These are phyloP conservation scores for Pseudocercospora crystallina DNA, from an alignment of 2,329 filamentous ascomycete species.

Conservation along the genomic window DNA sequence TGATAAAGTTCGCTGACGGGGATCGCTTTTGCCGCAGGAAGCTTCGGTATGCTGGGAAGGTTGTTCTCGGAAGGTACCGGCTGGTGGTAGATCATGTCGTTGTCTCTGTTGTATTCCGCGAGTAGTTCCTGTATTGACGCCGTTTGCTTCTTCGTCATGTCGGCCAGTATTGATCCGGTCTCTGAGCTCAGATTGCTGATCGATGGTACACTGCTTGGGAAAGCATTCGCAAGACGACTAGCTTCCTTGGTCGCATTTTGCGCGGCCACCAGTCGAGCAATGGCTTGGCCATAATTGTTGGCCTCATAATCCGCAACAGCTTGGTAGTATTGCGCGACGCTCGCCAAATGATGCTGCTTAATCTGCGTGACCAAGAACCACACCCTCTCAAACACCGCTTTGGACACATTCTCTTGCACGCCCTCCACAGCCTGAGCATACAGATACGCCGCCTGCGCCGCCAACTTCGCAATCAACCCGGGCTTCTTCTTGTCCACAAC, in stretches of 20 bases:
- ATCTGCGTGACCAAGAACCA: slow-evolving; percentile 81
- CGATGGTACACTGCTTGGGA: slow-evolving; percentile 75
- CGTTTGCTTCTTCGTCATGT: slow-evolving; percentile 80
- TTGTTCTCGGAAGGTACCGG: slow-evolving; percentile 82
- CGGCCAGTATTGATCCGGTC: slow-evolving; percentile 69
- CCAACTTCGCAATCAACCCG: slow-evolving; percentile 85
- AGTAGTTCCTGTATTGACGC: slow-evolving; percentile 79
- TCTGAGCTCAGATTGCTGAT: slow-evolving; percentile 83
- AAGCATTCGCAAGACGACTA: slow-evolving; percentile 70
- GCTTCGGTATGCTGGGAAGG: slow-evolving; percentile 77
- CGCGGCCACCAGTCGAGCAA: slow-evolving; percentile 78
- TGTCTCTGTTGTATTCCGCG: slow-evolving; percentile 77
- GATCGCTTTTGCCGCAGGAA: slow-evolving; percentile 94
- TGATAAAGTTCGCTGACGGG: slow-evolving; percentile 96
- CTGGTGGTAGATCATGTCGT: slow-evolving; percentile 98
- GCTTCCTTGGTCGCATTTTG: slow-evolving; percentile 79
- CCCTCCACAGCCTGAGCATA: slow-evolving; percentile 87
- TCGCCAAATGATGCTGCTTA: slow-evolving; percentile 80
- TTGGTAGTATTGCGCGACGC: slow-evolving; percentile 90
- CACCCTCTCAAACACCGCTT: slow-evolving; percentile 88
- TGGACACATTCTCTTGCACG: slow-evolving; percentile 87
- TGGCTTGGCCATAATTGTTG: slow-evolving; percentile 80
- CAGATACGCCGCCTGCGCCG: slow-evolving; percentile 83
- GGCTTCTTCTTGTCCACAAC: slow-evolving; percentile 89
- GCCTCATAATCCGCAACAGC: slow-evolving; percentile 87